A percentile compares a stretch with the other conserved stretches of the same genome.
phyloP scores from a whole-genome alignment of 1,139 yeast genomes.

The Kurtzmaniella natalensis region DNA sequence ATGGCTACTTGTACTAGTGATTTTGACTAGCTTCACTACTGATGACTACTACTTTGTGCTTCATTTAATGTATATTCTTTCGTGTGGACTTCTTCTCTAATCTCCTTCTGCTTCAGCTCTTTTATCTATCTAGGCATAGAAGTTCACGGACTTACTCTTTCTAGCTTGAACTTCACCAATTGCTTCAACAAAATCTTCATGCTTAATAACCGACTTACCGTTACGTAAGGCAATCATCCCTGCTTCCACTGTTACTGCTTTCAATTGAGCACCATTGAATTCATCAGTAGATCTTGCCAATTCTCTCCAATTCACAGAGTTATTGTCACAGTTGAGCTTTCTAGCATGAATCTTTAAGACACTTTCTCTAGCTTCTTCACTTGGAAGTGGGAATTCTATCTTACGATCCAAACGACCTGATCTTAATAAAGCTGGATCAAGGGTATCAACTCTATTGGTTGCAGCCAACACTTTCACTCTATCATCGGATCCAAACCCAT shows the following conservation, averaged over 20 bases:
- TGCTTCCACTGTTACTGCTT: conserved; percentile 98
- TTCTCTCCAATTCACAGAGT: conserved; percentile 93
- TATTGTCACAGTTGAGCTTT: conserved; percentile 88
- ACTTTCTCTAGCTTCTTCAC: conserved; percentile 95
- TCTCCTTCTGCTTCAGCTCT: too few species aligned
- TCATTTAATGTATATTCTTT: too few species aligned
- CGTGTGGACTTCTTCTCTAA: too few species aligned
- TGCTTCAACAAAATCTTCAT: conserved; percentile 98
- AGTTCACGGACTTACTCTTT: conserved; percentile 89
- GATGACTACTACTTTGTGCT: too few species aligned
- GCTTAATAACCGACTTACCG: conserved; percentile 87
- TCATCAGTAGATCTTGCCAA: conserved; percentile 97
- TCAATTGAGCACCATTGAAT: conserved; percentile 96
- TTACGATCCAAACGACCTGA: conserved; percentile 97
- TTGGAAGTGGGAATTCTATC: conserved; percentile 95
- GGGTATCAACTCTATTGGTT: conserved; percentile 94
- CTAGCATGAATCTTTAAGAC: conserved; percentile 95
- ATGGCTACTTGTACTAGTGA: too few species aligned
- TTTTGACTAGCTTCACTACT: too few species aligned
- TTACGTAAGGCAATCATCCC: conserved; percentile 99
- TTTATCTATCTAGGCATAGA: conserved; percentile 75
- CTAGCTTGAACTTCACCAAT: conserved; percentile 98
- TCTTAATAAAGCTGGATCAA: conserved; percentile 95
- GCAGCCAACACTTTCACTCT: conserved; percentile 97
- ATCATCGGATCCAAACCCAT: conserved; percentile 98